Percentiles rank a stretch among this genome's conserved stretches.
Conservation (phyloP, 1,139 yeast species). For the Pneumocystis jirovecii region DNA sequence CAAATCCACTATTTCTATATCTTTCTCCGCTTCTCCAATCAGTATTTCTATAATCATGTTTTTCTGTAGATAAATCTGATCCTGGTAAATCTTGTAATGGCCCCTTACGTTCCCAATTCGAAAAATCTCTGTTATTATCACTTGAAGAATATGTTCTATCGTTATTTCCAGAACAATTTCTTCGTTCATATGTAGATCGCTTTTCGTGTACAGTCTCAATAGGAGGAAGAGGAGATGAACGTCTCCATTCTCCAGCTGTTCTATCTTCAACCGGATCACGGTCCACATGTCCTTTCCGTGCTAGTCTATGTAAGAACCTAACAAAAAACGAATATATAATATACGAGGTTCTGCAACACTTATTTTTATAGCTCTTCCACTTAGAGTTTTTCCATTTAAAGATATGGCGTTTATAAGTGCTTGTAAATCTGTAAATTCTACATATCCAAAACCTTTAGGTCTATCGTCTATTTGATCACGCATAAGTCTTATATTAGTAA, state of each 20-base stretch:
- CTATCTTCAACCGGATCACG: slow-evolving; percentile 18
- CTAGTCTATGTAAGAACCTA: slow-evolving; percentile 21
- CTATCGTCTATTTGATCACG: slow-evolving; percentile 44
- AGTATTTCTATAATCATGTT: slow-evolving; percentile 12
- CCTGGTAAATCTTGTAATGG: slow-evolving; percentile 18
- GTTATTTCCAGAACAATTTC: slow-evolving; percentile 8
- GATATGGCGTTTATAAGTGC: slow-evolving; percentile 56
- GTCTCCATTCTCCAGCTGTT: slow-evolving; percentile 20
- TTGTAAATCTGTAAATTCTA: slow-evolving; percentile 55
- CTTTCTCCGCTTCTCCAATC: slow-evolving; percentile 8
- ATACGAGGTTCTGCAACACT: slow-evolving; percentile 79
- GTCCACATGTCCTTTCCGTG: slow-evolving; percentile 24
- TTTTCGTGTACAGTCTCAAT: slow-evolving; percentile 13
- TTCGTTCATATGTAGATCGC: slow-evolving; percentile 12
- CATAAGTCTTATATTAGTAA: slow-evolving; percentile 45
- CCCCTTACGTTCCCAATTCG: slow-evolving; percentile 24
- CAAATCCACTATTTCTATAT: not conserved
- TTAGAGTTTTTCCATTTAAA: slow-evolving; percentile 47
- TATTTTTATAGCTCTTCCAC: slow-evolving; percentile 66
- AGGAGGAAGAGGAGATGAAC: slow-evolving; percentile 25
- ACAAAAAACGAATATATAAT: slow-evolving; percentile 17
- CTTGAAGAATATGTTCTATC: slow-evolving; percentile 15
- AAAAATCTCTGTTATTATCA: slow-evolving; percentile 19
- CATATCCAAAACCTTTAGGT: slow-evolving; percentile 75
- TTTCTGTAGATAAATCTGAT: not conserved